These are phyloP conservation scores for Crithidia expoeki DNA, from an alignment of 208 protist genomes.

Conservation along the genomic window DNA sequence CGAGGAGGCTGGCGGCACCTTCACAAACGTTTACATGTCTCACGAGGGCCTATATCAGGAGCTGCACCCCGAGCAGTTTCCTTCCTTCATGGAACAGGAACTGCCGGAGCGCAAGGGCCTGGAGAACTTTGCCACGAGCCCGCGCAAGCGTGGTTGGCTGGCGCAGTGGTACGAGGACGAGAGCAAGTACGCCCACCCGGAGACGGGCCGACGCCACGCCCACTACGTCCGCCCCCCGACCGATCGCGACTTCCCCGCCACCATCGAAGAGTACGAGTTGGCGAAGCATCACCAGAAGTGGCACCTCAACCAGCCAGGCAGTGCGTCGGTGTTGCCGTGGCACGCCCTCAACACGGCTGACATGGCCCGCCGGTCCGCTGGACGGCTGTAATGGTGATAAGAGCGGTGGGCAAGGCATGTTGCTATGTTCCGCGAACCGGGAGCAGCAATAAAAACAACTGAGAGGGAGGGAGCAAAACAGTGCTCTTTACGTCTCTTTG, in stretches of 20 bases:
- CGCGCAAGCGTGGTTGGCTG: constrained; percentile 83
- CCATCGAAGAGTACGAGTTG: constrained; percentile 86
- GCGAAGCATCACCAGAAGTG: constrained; percentile 94
- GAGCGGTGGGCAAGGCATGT: no score
- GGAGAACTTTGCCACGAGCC: constrained; percentile 73
- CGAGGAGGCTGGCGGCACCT: constrained; percentile 87
- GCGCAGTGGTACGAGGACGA: constrained; percentile 90
- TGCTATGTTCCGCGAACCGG: no score
- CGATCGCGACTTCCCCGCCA: constrained; percentile 85
- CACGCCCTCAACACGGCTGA: constrained; percentile 80
- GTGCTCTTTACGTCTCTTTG: no score
- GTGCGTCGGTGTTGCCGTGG: constrained; percentile 88
- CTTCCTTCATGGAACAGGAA: constrained; percentile 81
- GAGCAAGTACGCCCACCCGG: constrained; percentile 86
- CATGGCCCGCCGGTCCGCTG: constrained; percentile 49
- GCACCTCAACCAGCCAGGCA: constrained; percentile 90
- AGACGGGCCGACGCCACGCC: constrained; percentile 70
- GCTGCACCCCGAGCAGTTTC: constrained; percentile 87
- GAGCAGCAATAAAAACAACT: neutral
- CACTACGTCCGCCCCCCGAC: constrained; percentile 85
- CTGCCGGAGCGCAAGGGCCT: constrained; percentile 83
- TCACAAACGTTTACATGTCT: constrained; percentile 89
- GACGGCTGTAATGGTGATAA: constrained; percentile 32
- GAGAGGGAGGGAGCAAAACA: no score
- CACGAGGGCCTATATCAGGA: constrained; percentile 90